phyloP scores from a whole-genome alignment of 78 protist species.

The Mastigamoeba balamuthi region DNA sequence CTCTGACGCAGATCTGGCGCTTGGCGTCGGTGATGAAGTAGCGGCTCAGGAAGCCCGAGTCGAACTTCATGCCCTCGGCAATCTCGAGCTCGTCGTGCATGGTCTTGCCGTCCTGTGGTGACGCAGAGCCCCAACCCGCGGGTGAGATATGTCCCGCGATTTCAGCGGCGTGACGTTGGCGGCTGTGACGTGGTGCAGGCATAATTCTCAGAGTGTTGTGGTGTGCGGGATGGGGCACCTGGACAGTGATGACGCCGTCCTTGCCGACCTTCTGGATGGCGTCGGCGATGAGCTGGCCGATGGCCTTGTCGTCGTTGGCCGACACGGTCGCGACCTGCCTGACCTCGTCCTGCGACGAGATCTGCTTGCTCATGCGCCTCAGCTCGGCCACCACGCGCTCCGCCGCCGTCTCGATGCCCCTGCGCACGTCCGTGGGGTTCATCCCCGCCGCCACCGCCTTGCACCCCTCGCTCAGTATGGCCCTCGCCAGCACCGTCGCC shows the following conservation, averaged over 20 bases:
- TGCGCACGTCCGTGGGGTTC: slow-evolving; percentile 94
- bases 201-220: slow-evolving; percentile 85
- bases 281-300: slow-evolving; percentile 90
- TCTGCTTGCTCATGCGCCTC: slow-evolving; percentile 59
- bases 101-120: slow-evolving; percentile 92
- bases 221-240: not conserved
- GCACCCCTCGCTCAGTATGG: slow-evolving; percentile 92
- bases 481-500: slow-evolving; percentile 94
- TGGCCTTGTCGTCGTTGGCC: slow-evolving; percentile 93
- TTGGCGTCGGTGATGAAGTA: slow-evolving; percentile 89
- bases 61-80: slow-evolving; percentile 96
- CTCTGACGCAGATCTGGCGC: slow-evolving; percentile 56
- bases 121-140: too few relatives aligned
- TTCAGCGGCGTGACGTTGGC: slow-evolving; percentile 95
- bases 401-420: slow-evolving; percentile 90
- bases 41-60: slow-evolving; percentile 94
- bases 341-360: slow-evolving; percentile 86
- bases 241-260: slow-evolving; percentile 98
- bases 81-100: slow-evolving; percentile 87
- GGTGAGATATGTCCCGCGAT: slow-evolving; percentile 89
- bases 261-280: slow-evolving; percentile 98
- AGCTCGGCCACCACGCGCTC: slow-evolving; percentile 65
- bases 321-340: slow-evolving; percentile 97
- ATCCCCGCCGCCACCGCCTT: slow-evolving; percentile 93
- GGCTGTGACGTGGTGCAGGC: slow-evolving; percentile 84